phyloP scores from a whole-genome alignment of 305 asterid species.

The Fraxinus paxiana region DNA sequence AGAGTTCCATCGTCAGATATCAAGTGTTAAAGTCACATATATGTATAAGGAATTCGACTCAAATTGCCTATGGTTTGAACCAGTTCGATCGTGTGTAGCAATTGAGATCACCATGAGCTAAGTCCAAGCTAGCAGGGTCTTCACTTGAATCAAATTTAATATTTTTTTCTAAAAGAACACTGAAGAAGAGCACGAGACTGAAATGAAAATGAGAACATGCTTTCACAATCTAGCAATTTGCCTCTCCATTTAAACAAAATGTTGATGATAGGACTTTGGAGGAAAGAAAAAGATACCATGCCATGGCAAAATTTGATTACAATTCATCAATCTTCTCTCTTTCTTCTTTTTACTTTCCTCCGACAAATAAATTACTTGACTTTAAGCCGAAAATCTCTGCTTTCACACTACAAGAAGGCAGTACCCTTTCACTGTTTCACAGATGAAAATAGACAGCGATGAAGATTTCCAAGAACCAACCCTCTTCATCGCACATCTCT shows the following conservation, averaged over 20 bases:
- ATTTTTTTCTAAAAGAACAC: not conserved
- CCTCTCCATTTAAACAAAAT: not conserved
- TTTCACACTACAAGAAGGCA: not conserved
- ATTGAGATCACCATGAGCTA: not conserved
- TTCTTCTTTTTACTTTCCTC: not conserved
- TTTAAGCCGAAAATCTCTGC: not conserved
- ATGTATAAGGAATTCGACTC: not conserved
- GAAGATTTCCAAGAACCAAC: not conserved
- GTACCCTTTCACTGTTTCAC: not conserved
- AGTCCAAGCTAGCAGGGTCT: not conserved
- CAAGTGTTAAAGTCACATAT: not conserved
- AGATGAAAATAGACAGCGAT: not conserved
- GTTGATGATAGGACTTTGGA: not conserved
- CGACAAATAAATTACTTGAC: not conserved
- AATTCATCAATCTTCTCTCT: not conserved
- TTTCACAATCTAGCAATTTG: not conserved
- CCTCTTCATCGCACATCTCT: not conserved
- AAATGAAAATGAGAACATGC: not conserved
- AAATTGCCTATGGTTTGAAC: not conserved
- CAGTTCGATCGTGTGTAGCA: not conserved
- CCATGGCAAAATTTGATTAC: not conserved
- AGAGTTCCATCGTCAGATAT: not conserved
- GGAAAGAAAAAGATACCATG: not conserved
- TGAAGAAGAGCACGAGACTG: not conserved
- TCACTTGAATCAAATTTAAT: not conserved